Percentiles rank a stretch among this genome's conserved stretches.
These are phyloP conservation scores for Colletotrichum gloeosporioides DNA, from an alignment of 2,329 filamentous ascomycete species.

Conservation along the genomic window DNA sequence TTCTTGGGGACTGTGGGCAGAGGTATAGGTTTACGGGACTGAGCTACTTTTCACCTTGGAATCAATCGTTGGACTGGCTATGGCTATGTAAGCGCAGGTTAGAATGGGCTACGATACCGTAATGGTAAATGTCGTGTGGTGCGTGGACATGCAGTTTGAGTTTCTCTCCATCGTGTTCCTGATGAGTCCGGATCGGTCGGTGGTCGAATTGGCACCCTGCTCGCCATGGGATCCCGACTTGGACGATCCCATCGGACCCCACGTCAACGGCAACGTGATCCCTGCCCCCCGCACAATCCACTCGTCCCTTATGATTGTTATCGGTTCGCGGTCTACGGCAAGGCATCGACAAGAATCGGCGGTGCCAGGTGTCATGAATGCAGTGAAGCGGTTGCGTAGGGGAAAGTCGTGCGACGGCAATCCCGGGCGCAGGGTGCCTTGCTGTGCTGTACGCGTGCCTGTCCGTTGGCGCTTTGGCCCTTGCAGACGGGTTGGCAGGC, in stretches of 20 bases:
- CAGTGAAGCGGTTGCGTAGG: not conserved
- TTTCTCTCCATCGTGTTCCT: not conserved
- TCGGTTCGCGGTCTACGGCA: not conserved
- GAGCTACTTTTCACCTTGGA: not conserved
- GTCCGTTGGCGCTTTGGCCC: not conserved
- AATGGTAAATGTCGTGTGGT: not conserved
- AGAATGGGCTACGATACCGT: not conserved
- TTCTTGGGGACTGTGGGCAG: not conserved
- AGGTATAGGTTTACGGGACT: not conserved
- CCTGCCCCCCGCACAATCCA: not conserved
- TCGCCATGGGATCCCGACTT: not conserved
- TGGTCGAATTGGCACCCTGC: not conserved
- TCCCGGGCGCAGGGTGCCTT: not conserved
- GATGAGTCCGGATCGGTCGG: not conserved
- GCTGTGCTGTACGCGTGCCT: not conserved
- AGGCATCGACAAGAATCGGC: not conserved
- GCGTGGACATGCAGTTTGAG: not conserved
- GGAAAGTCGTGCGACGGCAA: not conserved
- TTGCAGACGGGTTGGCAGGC: not conserved
- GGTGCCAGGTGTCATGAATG: not conserved
- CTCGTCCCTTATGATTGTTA: not conserved
- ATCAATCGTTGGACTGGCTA: not conserved
- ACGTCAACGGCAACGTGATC: not conserved
- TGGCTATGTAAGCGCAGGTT: not conserved
- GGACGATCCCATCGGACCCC: not conserved